Evolutionary conservation across 1,284 basidiomycete species (phyloP).

Genomic region (Dichomitus squalens): DNA sequence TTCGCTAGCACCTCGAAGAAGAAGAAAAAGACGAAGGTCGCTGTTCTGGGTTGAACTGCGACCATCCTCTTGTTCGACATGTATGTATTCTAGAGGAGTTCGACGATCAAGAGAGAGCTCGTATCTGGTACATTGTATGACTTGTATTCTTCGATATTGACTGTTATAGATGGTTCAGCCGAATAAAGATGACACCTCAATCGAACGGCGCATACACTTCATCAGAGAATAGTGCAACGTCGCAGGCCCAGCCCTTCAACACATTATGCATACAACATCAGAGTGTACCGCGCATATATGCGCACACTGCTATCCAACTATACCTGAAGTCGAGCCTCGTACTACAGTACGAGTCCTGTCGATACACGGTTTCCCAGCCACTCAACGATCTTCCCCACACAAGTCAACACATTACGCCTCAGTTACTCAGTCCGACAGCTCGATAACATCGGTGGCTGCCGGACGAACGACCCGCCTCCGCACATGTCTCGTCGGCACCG

Average conservation of each 20-base stretch:
- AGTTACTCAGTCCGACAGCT: conserved; percentile 25
- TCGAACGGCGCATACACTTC: neutral
- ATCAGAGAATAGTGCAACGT: neutral
- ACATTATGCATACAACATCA: conserved; percentile 7
- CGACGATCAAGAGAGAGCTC: neutral
- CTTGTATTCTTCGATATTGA: neutral
- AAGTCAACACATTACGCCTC: neutral
- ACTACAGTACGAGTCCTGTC: neutral
- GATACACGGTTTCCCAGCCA: no score
- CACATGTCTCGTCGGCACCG: conserved; percentile 54
- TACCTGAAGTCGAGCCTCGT: neutral
- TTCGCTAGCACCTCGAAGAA: conserved; percentile 56
- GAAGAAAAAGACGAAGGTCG: conserved; percentile 77
- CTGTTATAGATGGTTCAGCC: neutral
- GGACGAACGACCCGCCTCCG: conserved; percentile 38
- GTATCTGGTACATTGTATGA: neutral
- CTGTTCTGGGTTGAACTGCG: conserved; percentile 61
- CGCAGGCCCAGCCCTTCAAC: neutral
- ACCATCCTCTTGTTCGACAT: neutral
- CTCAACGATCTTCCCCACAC: neutral
- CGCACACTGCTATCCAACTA: neutral
- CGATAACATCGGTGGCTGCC: conserved; percentile 24
- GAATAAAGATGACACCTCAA: neutral
- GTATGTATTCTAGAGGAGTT: conserved; percentile 15
- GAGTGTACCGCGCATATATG: conserved; percentile 1